Evolutionary conservation across 1,284 basidiomycete species (phyloP), one percentile per base, ranked within the genome.

Genomic region (Cryptococcus hybrid): DNA sequence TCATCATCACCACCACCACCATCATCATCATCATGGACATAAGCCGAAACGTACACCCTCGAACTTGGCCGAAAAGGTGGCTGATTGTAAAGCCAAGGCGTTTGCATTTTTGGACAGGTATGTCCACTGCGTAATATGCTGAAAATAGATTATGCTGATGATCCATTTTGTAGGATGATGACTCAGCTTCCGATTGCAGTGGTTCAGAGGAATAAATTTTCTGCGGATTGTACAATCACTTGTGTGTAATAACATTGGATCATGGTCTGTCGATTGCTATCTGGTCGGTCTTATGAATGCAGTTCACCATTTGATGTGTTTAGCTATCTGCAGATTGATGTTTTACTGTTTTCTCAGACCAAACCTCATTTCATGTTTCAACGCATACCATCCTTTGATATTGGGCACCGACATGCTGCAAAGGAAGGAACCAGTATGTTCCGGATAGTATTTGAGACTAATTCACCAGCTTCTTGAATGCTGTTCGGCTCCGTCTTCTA

Each of bases 121-220:
- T 60, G 74, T 58, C n/a, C 35, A n/a, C 2, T 58, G 8, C 36
- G 30, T 30, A 30, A 30, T 30, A 30, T 4, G 30, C 36, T 43
- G 15, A 35, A n/a, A 52, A 43, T 40, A 12, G 37, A 30, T 30
- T 46, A 44, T 50, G 9, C 39, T 18, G 9, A 42, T 60, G 39
- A 57, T 51, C 76, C 75, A 43, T 77, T 54, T 78, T 78, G 34
- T 9, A 67, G 86, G 88, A 54, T 88, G 90, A 92, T 70, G 90
- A 92, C 74, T 91, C 88, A 56, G 90, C 92, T 66, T 73, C 70
- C 18, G 72, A 72, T 37, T 52, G 64, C 57, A 74, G 71, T 53
- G 71, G 73, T 39, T 68, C 66, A 3, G 69, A 73, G 15, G 47
- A 47, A 30, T 11, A 44, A 3, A 3, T 44, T 13, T n/a, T n/a